Conservation (phyloP, 306 rosid species). For the Castanea sativa region DNA sequence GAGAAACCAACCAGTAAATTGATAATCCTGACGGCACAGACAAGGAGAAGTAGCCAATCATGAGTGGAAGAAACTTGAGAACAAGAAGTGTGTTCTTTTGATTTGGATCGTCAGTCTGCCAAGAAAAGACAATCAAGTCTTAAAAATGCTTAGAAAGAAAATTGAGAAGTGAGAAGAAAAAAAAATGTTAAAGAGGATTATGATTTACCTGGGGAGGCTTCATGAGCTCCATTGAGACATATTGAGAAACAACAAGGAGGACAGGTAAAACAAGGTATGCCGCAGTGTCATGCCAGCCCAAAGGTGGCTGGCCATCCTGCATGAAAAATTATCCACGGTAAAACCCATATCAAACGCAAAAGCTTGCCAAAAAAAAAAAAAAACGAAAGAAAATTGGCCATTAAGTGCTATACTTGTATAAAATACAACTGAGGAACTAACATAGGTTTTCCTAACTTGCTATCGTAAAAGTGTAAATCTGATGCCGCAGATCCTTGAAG, state of each 20-base stretch:
- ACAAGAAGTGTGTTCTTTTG: constrained; percentile 88
- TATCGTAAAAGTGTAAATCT: background rate
- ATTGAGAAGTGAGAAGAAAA: constrained; percentile 15
- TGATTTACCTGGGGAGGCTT: constrained; percentile 89
- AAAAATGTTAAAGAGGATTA: constrained; percentile 4
- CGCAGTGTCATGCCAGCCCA: constrained; percentile 90
- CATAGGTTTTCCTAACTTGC: constrained; percentile 1
- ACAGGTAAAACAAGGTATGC: constrained; percentile 95
- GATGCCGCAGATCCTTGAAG: background rate
- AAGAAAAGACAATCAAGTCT: constrained; percentile 38
- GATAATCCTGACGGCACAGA: constrained; percentile 98
- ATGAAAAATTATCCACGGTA: constrained; percentile 21
- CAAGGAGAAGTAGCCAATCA: constrained; percentile 97
- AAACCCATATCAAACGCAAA: constrained; percentile 6
- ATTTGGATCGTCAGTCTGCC: constrained; percentile 86
- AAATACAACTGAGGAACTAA: constrained; percentile 3
- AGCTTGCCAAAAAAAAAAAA: background rate
- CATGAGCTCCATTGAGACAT: constrained; percentile 94
- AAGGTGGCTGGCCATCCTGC: constrained; percentile 99
- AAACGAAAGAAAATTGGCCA: background rate
- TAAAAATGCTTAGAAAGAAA: constrained; percentile 12
- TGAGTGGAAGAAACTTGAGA: constrained; percentile 97
- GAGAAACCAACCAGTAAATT: constrained; percentile 92
- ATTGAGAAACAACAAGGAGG: constrained; percentile 84
- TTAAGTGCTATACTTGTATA: constrained; percentile 7